Conservation (phyloP, 2,329 filamentous ascomycete species). For the Samsoniella hepiali region DNA sequence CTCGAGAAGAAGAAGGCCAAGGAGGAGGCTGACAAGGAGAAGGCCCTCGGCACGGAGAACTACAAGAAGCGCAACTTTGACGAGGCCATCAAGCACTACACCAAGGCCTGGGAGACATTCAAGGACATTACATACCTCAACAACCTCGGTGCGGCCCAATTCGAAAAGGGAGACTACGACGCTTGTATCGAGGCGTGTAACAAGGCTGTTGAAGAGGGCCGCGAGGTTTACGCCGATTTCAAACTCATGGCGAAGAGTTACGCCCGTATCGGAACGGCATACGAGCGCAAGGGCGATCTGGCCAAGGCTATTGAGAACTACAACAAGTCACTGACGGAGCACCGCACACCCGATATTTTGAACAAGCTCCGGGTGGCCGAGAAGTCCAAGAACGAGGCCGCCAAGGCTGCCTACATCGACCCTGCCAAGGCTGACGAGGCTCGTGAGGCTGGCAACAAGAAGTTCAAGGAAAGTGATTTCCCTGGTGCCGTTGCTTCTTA, state of each 20-base stretch:
- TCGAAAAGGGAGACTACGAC: slow-evolving; percentile 93
- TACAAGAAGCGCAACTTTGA: slow-evolving; percentile 99
- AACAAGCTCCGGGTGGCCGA: slow-evolving; percentile 89
- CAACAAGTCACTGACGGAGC: slow-evolving; percentile 90
- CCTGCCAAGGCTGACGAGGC: slow-evolving; percentile 92
- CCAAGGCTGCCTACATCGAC: slow-evolving; percentile 79
- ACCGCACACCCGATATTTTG: slow-evolving; percentile 91
- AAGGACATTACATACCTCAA: slow-evolving; percentile 98
- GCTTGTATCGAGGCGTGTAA: slow-evolving; percentile 82
- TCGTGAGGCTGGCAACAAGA: slow-evolving; percentile 88
- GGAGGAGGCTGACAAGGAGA: slow-evolving; percentile 89
- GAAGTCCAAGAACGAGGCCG: slow-evolving; percentile 75
- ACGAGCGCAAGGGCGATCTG: slow-evolving; percentile 85
- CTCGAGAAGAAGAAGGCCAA: slow-evolving; percentile 85
- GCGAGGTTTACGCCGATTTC: slow-evolving; percentile 88
- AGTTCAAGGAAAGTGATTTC: slow-evolving; percentile 97
- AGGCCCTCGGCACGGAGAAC: slow-evolving; percentile 86
- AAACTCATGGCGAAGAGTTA: slow-evolving; percentile 99
- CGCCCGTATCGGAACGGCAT: slow-evolving; percentile 86
- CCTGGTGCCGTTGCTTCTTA: slow-evolving; percentile 92
- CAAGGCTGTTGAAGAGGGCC: slow-evolving; percentile 85
- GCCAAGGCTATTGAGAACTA: slow-evolving; percentile 81
- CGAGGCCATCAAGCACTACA: slow-evolving; percentile 89
- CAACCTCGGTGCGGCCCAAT: slow-evolving; percentile 90
- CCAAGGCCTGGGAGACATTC: slow-evolving; percentile 87